A percentile compares a stretch with the other conserved stretches of the same genome.
phyloP scores from a whole-genome alignment of 192 early-diverging fungal species.

The Linderina pennispora region DNA sequence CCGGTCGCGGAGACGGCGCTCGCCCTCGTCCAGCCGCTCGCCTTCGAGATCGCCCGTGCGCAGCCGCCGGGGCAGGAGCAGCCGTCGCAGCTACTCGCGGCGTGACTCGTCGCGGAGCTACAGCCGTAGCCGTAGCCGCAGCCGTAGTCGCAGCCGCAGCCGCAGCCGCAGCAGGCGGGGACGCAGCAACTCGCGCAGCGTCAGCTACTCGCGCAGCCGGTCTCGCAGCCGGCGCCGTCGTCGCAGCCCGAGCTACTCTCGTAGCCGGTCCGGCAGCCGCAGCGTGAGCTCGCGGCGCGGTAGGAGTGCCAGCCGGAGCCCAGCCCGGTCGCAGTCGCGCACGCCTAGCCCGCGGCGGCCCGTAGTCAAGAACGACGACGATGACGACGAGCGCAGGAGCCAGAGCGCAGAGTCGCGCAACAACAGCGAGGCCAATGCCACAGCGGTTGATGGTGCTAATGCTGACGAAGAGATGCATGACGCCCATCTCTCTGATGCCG shows the following conservation, averaged over 20 bases:
- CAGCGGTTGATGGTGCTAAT: no score
- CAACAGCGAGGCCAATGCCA: constrained; percentile 5
- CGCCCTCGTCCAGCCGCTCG: constrained; percentile 9
- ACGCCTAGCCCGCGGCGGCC: constrained; percentile 36
- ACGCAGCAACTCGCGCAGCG: no score
- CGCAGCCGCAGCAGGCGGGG: no score
- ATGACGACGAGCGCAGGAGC: constrained; percentile 1
- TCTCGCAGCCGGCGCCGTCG: constrained; percentile 6
- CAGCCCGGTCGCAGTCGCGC: constrained; percentile 28
- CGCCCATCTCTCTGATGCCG: no score
- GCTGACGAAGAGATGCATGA: constrained; percentile 12
- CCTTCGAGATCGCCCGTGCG: not conserved
- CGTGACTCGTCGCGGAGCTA: constrained; percentile 7
- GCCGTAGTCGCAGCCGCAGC: constrained; percentile 3
- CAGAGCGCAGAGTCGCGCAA: not conserved
- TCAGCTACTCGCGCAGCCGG: no score
- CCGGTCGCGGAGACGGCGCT: constrained; percentile 12
- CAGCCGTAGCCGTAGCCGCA: constrained; percentile 19
- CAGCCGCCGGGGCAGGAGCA: constrained; percentile 4
- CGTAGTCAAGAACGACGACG: not conserved
- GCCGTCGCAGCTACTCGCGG: constrained; percentile 13
- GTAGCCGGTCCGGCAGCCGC: not conserved
- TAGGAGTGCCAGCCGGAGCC: constrained; percentile 3
- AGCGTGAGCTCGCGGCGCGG: constrained; percentile 5
- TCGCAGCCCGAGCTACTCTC: constrained; percentile 5